Evolutionary conservation across 345 rosid species (phyloP).

Genomic region (Anastatica hierochuntica): DNA sequence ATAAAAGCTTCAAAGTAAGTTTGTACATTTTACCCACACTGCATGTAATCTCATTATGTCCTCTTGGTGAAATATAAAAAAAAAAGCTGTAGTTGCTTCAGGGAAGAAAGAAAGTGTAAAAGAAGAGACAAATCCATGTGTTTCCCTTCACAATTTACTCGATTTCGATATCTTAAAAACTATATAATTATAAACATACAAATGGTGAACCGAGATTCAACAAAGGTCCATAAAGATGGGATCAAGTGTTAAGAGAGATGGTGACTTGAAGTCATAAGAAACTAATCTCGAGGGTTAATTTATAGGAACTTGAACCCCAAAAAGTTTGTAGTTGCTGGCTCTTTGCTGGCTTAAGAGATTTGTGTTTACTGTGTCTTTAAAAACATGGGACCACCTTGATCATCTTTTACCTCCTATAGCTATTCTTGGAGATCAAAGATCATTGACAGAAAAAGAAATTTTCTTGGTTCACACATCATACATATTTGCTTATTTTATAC

Average conservation of each 20-base stretch:
- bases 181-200: background rate
- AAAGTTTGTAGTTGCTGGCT: conserved; percentile 14
- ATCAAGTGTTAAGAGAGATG: too few species aligned
- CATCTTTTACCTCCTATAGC: conserved; percentile 17
- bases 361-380: conserved; percentile 21
- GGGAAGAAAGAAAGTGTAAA: conserved; percentile 6
- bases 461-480: conserved; percentile 23
- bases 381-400: conserved; percentile 18
- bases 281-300: conserved; percentile 15
- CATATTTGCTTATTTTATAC: conserved; percentile 6
- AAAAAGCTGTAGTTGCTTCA: conserved; percentile 13
- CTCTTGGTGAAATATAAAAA: conserved; percentile 7
- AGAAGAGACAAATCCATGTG: conserved; percentile 17
- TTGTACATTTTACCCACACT: conserved; percentile 19
- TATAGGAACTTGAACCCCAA: conserved; percentile 25
- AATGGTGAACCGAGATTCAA: conserved; percentile 15
- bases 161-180: conserved; percentile 9
- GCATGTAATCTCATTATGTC: conserved; percentile 10
- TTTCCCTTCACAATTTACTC: too few species aligned
- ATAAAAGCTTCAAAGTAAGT: conserved; percentile 6
- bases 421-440: conserved; percentile 6
- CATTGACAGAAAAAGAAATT: conserved; percentile 24
- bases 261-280: conserved; percentile 17
- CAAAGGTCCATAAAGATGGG: conserved; percentile 21
- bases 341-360: conserved; percentile 16